A percentile compares a stretch with the other conserved stretches of the same genome.
Conservation (phyloP, 2,329 filamentous ascomycete species). For the Pleochaeta shiraiana region DNA sequence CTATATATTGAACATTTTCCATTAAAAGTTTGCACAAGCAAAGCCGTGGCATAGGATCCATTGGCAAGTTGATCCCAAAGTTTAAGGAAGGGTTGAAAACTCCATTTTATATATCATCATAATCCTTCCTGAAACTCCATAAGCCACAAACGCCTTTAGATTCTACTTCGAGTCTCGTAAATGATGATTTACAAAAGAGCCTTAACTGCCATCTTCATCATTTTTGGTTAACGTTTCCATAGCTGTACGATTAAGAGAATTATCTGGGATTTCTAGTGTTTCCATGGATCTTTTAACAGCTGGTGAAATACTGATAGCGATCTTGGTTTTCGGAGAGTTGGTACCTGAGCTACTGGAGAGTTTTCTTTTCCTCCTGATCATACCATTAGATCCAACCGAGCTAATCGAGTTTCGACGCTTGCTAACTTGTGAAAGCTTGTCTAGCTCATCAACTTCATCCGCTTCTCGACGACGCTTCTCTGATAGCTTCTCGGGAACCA, state of each 20-base stretch:
- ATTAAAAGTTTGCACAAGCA: no score
- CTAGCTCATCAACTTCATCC: constrained; percentile 81
- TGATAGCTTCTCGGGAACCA: constrained; percentile 53
- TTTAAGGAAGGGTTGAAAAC: no score
- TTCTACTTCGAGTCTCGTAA: no score
- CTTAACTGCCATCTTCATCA: no score
- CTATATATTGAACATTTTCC: no score
- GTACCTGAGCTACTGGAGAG: constrained; percentile 21
- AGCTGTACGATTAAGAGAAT: no score
- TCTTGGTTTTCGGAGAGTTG: constrained; percentile 25
- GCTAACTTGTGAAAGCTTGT: constrained; percentile 42
- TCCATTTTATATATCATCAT: no score
- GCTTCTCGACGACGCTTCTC: constrained; percentile 86
- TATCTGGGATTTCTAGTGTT: constrained; percentile 5
- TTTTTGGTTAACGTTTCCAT: no score
- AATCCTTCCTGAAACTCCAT: neutral
- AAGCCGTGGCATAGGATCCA: no score
- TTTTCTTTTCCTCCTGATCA: constrained; percentile 24
- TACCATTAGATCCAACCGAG: constrained; percentile 13
- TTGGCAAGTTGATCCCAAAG: no score
- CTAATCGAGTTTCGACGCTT: constrained; percentile 36
- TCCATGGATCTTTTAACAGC: constrained; percentile 18
- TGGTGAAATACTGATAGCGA: constrained; percentile 34
- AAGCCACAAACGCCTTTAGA: neutral
- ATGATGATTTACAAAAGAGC: no score